phyloP scores from a whole-genome alignment of 495 filamentous ascomycete genomes.

The Halenospora varia region DNA sequence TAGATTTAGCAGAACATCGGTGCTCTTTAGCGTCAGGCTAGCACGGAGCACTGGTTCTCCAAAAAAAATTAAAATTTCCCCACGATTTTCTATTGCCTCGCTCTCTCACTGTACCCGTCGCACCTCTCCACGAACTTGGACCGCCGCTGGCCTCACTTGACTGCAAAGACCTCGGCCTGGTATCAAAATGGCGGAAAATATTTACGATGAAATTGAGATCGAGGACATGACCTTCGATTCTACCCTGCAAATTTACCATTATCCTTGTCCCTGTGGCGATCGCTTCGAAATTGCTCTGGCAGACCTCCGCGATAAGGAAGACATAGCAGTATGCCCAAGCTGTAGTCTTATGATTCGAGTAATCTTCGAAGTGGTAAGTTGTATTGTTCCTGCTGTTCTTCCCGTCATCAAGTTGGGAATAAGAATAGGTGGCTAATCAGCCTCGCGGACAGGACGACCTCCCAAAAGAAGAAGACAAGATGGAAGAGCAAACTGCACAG shows the following conservation, averaged over 20 bases:
- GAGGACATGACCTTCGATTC: conserved; percentile 96
- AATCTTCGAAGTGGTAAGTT: conserved; percentile 79
- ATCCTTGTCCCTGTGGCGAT: conserved; percentile 96
- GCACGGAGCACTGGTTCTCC: too few species aligned
- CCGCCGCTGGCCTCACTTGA: too few species aligned
- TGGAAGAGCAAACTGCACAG: conserved; percentile 3
- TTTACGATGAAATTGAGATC: conserved; percentile 99
- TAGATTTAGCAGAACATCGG: too few species aligned
- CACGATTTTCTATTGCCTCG: too few species aligned
- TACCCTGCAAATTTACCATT: conserved; percentile 81
- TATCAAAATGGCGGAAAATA: conserved; percentile 50
- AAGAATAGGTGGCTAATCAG: background rate
- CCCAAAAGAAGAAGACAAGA: conserved; percentile 12
- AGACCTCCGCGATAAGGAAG: conserved; percentile 82
- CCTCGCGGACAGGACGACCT: conserved; percentile 19
- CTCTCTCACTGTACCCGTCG: too few species aligned
- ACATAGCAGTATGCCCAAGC: conserved; percentile 92
- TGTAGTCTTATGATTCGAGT: conserved; percentile 95
- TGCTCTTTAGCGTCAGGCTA: too few species aligned
- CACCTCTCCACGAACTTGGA: too few species aligned
- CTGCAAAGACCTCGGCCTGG: background rate
- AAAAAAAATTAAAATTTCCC: too few species aligned
- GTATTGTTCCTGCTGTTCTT: background rate
- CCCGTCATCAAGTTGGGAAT: too few species aligned
- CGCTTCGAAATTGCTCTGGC: conserved; percentile 87